phyloP scores from a whole-genome alignment of 768 basidiomycete species.

The Hemileccinum impolitum region DNA sequence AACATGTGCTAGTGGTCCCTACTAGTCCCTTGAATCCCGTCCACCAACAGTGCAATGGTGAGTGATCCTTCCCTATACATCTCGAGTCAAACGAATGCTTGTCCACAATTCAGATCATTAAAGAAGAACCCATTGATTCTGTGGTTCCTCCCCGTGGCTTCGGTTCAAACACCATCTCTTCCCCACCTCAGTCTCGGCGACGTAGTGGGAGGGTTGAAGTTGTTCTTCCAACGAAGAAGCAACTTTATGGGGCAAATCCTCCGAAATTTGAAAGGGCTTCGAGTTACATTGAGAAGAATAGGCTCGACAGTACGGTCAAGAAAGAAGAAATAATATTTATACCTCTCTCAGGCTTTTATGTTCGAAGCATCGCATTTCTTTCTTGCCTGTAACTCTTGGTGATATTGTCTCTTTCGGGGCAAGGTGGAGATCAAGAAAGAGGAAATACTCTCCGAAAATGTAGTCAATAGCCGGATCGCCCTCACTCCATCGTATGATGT shows the following conservation, averaged over 20 bases:
- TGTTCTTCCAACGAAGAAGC: slow-evolving; percentile 10
- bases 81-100: neutral
- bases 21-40: too few relatives aligned
- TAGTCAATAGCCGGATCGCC: slow-evolving; percentile 11
- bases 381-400: too few relatives aligned
- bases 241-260: slow-evolving; percentile 4
- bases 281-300: slow-evolving; percentile 6
- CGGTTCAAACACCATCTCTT: neutral
- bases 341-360: too few relatives aligned
- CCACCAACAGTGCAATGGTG: slow-evolving; percentile 1
- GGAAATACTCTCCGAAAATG: slow-evolving; percentile 20
- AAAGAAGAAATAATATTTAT: slow-evolving; percentile 9
- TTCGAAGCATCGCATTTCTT: too few relatives aligned
- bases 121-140: slow-evolving; percentile 8
- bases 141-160: neutral
- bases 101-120: slow-evolving; percentile 2
- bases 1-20: too few relatives aligned
- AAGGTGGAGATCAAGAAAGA: slow-evolving; percentile 17
- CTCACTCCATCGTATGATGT: slow-evolving; percentile 7
- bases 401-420: neutral
- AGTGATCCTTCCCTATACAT: neutral
- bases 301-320: slow-evolving; percentile 1
- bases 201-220: slow-evolving; percentile 6
- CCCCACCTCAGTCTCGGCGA: neutral
- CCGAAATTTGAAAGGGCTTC: slow-evolving; percentile 9